These are phyloP conservation scores for Trichocladium antarcticum DNA, from an alignment of 495 filamentous ascomycete genomes.

Conservation along the genomic window DNA sequence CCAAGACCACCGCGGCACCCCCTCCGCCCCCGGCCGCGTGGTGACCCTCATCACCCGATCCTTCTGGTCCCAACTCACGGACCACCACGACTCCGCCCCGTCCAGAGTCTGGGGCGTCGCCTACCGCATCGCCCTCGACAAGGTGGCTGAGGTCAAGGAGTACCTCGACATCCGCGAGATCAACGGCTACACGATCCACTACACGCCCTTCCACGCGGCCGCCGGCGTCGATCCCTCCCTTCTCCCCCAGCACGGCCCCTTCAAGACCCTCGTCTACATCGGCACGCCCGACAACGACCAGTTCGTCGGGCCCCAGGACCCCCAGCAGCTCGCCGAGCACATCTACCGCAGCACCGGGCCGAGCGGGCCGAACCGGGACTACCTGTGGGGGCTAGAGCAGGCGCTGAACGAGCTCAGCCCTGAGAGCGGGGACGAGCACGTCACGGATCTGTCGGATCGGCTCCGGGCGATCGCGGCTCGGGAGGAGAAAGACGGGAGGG, in stretches of 20 bases:
- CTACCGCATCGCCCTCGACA: slow-evolving; percentile 68
- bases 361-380: slow-evolving; percentile 86
- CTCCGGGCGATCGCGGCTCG: slow-evolving; percentile 37
- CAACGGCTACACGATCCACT: slow-evolving; percentile 87
- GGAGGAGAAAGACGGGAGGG: slow-evolving; percentile 12
- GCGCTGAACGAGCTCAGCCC: slow-evolving; percentile 62
- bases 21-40: slow-evolving; percentile 74
- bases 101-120: slow-evolving; percentile 80
- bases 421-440: slow-evolving; percentile 76
- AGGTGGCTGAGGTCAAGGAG: slow-evolving; percentile 69
- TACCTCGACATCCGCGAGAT: slow-evolving; percentile 94
- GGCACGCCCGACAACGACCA: slow-evolving; percentile 89
- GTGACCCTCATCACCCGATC: slow-evolving; percentile 78
- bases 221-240: slow-evolving; percentile 20
- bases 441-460: slow-evolving; percentile 50
- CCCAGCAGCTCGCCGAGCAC: slow-evolving; percentile 69
- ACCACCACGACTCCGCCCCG: slow-evolving; percentile 50
- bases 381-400: slow-evolving; percentile 71
- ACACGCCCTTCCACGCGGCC: slow-evolving; percentile 65
- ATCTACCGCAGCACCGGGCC: slow-evolving; percentile 68
- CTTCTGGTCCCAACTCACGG: slow-evolving; percentile 69
- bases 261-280: slow-evolving; percentile 72
- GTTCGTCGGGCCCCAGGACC: slow-evolving; percentile 75
- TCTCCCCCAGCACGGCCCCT: slow-evolving; percentile 14
- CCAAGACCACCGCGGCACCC: slow-evolving; percentile 91